Evolutionary conservation across 148 eudicot species (phyloP).

Genomic region (Chenopodium formosanum): DNA sequence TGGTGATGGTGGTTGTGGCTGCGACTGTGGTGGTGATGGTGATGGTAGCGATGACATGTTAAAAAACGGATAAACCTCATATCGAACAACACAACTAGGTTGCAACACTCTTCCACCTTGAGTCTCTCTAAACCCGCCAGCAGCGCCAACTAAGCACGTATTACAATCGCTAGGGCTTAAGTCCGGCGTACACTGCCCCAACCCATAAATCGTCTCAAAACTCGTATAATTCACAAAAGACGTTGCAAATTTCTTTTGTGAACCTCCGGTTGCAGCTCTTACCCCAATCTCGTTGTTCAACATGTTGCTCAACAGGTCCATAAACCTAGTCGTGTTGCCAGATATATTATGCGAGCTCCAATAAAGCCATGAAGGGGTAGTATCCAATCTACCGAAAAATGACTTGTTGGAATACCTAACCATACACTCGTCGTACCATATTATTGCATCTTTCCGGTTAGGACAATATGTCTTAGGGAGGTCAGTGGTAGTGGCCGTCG

Average conservation of each 20-base stretch:
- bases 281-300: background rate
- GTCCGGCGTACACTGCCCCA: conserved; percentile 31
- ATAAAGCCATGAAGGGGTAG: background rate
- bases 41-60: background rate
- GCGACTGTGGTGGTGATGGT: too few relatives aligned
- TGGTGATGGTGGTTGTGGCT: too few relatives aligned
- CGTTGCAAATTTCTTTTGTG: conserved; percentile 6
- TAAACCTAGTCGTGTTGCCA: conserved; percentile 11
- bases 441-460: conserved; percentile 23
- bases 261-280: conserved; percentile 1
- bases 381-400: conserved; percentile 7
- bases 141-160: background rate
- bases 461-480: conserved; percentile 27
- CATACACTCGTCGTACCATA: conserved; percentile 37
- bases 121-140: background rate
- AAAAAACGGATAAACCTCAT: conserved; percentile 29
- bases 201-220: conserved; percentile 5
- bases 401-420: conserved; percentile 34
- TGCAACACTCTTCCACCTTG: conserved; percentile 21
- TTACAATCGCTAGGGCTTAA: conserved; percentile 12
- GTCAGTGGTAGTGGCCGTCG: conserved; percentile 21
- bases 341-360: background rate
- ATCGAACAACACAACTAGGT: conserved; percentile 37
- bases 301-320: conserved; percentile 6
- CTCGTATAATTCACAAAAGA: background rate